A percentile compares a stretch with the other conserved stretches of the same genome.
Evolutionary conservation across 176 grass and related monocot genomes (phyloP).

Genomic region (Lolium rigidum): DNA sequence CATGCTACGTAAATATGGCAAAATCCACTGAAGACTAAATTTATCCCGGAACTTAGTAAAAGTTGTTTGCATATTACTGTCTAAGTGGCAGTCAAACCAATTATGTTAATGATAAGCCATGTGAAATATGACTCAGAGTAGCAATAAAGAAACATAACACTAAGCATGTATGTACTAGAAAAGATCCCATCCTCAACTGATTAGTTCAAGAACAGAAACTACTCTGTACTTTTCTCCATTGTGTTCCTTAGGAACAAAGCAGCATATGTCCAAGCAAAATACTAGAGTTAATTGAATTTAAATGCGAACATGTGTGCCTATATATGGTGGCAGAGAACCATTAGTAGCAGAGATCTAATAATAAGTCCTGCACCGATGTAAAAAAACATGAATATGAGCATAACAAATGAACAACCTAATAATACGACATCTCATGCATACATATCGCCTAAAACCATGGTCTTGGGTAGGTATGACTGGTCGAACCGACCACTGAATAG

Average conservation of each 20-base stretch:
- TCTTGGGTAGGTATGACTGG: neutral
- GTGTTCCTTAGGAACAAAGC: neutral
- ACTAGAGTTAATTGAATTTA: constrained; percentile 1
- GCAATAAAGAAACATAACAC: constrained; percentile 3
- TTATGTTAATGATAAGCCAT: neutral
- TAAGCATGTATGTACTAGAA: constrained; percentile 10
- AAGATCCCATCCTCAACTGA: neutral
- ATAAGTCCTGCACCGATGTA: constrained; percentile 3
- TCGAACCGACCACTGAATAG: neutral
- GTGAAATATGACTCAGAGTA: constrained; percentile 26
- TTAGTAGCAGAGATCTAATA: neutral
- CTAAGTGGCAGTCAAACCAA: neutral
- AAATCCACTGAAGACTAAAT: neutral
- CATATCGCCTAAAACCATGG: neutral
- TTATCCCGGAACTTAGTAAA: constrained; percentile 4
- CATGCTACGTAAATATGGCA: constrained; percentile 16
- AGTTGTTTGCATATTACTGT: neutral
- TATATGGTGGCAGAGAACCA: neutral
- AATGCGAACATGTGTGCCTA: neutral
- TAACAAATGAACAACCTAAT: neutral
- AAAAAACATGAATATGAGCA: neutral
- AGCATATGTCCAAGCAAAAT: neutral
- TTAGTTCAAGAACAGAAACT: constrained; percentile 23
- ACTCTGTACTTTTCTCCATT: neutral
- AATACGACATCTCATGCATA: neutral